Base-by-base conservation (phyloP, 2,329 filamentous ascomycete species). In the Teratosphaeria viscida region DNA sequence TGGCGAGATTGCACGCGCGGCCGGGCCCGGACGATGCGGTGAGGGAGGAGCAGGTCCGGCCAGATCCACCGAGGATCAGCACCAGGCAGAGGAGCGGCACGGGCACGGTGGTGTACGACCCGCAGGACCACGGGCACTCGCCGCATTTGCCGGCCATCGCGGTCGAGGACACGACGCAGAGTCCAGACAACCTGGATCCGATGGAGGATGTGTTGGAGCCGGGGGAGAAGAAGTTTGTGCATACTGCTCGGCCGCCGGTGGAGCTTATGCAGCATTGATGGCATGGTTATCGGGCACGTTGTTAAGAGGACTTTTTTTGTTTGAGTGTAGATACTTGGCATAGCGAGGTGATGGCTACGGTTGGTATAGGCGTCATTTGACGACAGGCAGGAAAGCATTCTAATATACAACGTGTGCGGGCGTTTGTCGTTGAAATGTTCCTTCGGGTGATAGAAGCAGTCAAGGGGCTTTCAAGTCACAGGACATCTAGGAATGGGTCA, bases 91-190 rank as follows among this genome's bases (percentile, higher is more conserved):
- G 78, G 56, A 76, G 76, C 3, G 76, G 82, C 52, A 85, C 81
- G 67, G 80, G 81, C 35, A 85, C 82, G 26, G 75, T 86, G 52
- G 82, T 87, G 56, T 87, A 84, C 68, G 76, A 86, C 63, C 84
- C 84, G 0, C 78, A 82, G 58, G 80, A 85, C 52, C 82, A 86
- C 64, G 84, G 84, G 2, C 75, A 81, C 60, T 83, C 78, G 59
- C 82, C 82, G 0, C 75, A 79, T 63, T 70, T 87, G 47, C 84
- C 84, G 1, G 82, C 82, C 1, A 85, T 87, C 43, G 81, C 83
- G 67, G 82, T 87, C 2, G 83, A 85, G 69, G 83, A 86, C 70
- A 84, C 80, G 12, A 82, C 76, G 2, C 74, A 72, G 35, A 75
- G 70, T 32, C 75, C 77, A 2, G 76, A 74, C n/a, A 72, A 74